phyloP scores from a whole-genome alignment of 139 green algal genomes.

The Coelastrella sp. region DNA sequence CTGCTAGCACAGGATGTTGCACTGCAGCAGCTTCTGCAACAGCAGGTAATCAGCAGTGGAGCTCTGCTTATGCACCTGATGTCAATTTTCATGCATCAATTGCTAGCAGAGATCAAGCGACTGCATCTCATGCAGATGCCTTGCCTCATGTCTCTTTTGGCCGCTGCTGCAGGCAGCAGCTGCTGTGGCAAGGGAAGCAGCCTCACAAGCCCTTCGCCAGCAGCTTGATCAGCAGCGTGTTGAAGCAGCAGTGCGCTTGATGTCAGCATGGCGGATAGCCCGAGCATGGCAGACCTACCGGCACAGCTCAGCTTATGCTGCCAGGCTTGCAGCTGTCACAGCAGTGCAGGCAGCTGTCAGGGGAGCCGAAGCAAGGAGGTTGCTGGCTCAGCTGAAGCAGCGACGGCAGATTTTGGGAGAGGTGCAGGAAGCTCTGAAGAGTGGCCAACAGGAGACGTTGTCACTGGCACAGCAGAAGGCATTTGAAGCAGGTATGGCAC shows the following conservation, averaged over 20 bases:
- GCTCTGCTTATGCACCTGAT: not conserved
- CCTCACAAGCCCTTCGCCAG: not conserved
- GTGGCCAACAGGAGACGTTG: not conserved
- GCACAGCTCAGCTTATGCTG: not conserved
- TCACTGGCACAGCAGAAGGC: not conserved
- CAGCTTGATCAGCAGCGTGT: slow-evolving; percentile 20
- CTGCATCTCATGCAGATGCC: not conserved
- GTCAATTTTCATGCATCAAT: too few relatives aligned
- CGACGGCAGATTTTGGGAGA: not conserved
- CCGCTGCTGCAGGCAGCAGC: slow-evolving; percentile 15
- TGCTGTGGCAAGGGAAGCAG: not conserved
- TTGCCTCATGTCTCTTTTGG: not conserved
- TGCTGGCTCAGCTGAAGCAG: not conserved
- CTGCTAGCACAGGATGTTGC: slow-evolving; percentile 9
- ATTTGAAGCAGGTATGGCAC: not conserved
- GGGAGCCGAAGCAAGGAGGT: not conserved
- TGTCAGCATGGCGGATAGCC: slow-evolving; percentile 16
- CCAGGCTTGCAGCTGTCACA: not conserved
- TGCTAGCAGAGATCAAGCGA: too few relatives aligned
- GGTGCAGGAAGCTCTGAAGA: slow-evolving; percentile 10
- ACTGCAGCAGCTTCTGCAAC: slow-evolving; percentile 4
- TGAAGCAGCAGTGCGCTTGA: not conserved
- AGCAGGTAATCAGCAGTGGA: not conserved
- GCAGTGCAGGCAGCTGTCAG: slow-evolving; percentile 9
- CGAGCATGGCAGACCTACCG: slow-evolving; percentile 16